A percentile compares a stretch with the other conserved stretches of the same genome.
These are phyloP conservation scores for Pythium chondricola DNA, from an alignment of 352 stramenopile genomes.

Conservation along the genomic window DNA sequence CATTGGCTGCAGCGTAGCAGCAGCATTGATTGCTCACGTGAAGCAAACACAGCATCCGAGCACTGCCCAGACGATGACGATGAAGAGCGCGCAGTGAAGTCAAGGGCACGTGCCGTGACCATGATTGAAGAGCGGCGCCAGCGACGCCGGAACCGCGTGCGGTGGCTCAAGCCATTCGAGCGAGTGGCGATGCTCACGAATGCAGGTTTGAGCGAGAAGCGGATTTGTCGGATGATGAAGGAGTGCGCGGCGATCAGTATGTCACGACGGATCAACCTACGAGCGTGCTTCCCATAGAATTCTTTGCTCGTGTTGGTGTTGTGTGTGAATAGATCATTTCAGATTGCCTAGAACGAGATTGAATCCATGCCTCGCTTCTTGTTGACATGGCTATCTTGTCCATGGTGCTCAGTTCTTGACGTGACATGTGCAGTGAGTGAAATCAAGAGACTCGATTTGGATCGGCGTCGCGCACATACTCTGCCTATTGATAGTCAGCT, in stretches of 20 bases:
- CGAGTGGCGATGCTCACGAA: slow-evolving; percentile 34
- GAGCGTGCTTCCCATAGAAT: no score
- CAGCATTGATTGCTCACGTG: no score
- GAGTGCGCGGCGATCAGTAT: slow-evolving; percentile 46
- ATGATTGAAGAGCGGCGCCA: slow-evolving; percentile 6
- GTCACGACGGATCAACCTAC: slow-evolving; percentile 33
- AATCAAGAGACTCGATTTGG: background rate
- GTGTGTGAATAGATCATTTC: background rate
- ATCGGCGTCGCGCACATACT: background rate
- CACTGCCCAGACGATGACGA: slow-evolving; percentile 7
- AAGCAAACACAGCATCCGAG: no score
- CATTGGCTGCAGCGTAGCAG: no score
- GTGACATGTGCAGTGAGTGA: background rate
- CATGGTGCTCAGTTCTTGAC: background rate
- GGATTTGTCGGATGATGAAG: slow-evolving; percentile 53
- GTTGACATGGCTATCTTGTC: background rate
- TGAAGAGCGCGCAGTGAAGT: background rate
- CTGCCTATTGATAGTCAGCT: slow-evolving; percentile 5
- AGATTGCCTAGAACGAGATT: no score
- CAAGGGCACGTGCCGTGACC: background rate
- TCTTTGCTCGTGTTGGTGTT: slow-evolving; percentile 1
- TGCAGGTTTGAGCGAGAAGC: slow-evolving; percentile 39
- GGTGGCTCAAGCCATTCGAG: slow-evolving; percentile 19
- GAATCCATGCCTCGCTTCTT: no score
- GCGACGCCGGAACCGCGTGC: slow-evolving; percentile 12